Evolutionary conservation across 441 rosid genomes (phyloP), one percentile per base, ranked within the genome.

Genomic region (Gossypium trilobum): DNA sequence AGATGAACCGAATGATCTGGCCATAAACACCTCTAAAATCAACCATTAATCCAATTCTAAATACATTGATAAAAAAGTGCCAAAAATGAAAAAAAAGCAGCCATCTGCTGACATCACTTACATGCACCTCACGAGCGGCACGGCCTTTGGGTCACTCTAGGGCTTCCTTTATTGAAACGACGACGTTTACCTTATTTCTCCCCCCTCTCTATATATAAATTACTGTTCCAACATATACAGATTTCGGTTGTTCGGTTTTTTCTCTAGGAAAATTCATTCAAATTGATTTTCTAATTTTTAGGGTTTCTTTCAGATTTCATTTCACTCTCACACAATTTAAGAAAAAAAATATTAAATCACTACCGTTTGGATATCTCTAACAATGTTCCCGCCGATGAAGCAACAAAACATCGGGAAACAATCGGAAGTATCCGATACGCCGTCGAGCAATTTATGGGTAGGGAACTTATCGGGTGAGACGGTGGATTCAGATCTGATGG

Each of bases 391-490:
- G 19, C 77, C 78, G 25, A 76, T 74, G 56, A 83, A 78, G 76
- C 79, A 66, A 13, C 79, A 9, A 78, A 81, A 81, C 70, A 74
- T 42, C 19, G 78, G 72, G 25, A 75, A 68, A 27, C 83, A 76
- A 5, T 48, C 77, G 2, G 84, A 79, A 2, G 86, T 71, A 46
- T 29, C 73, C 29, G 86, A 77, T 55, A 23, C 82, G 29, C 86
- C 87, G 29, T 88, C 97, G 39, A 92, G 77, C 82, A 87, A 82
- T 67, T 88, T 95, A 0, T 95, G 99, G 99, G 91, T 92, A 0
- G 97, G 95, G 4, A 89, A 88, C 66, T 67, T 88, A 50, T 59
- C 83, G 5, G 39, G 73, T 2, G 89, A 80, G 39, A 83, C 83
- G 42, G 78, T 75, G 16, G 92, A 89, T 57, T 65, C 81, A 1